These are phyloP conservation scores for Hibiscus syriacus DNA, from an alignment of 345 rosid genomes.

Conservation along the genomic window DNA sequence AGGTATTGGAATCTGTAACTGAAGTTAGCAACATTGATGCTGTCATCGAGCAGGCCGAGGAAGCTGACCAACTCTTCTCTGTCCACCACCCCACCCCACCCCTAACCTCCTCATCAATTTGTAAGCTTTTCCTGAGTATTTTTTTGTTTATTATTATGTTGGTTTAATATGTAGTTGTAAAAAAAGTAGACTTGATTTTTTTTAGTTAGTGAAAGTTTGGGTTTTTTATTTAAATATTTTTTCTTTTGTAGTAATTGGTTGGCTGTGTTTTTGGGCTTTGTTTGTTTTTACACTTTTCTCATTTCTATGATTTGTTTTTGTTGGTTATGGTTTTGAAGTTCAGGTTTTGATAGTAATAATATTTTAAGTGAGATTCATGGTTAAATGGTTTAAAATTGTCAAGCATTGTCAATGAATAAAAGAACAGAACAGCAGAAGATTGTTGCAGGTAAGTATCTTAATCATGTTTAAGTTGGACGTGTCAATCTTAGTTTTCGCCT, in stretches of 20 bases:
- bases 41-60: slow-evolving; percentile 67
- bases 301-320: too few relatives aligned
- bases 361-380: not conserved
- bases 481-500: not conserved
- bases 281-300: not conserved
- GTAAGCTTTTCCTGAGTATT: slow-evolving; percentile 22
- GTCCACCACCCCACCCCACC: slow-evolving; percentile 29
- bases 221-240: not conserved
- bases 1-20: slow-evolving; percentile 73
- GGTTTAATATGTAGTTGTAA: not conserved
- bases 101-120: slow-evolving; percentile 48
- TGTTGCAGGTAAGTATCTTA: not conserved
- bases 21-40: slow-evolving; percentile 81
- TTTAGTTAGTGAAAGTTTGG: not conserved
- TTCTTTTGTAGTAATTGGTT: not conserved
- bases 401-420: too few relatives aligned
- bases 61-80: slow-evolving; percentile 44
- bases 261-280: not conserved
- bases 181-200: not conserved
- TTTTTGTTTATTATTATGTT: not conserved
- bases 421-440: too few relatives aligned
- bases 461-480: not conserved
- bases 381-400: too few relatives aligned
- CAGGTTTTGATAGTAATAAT: not conserved
- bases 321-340: not conserved